Conservation (phyloP, 345 rosid genomes). For the Bruguiera sexangula region DNA sequence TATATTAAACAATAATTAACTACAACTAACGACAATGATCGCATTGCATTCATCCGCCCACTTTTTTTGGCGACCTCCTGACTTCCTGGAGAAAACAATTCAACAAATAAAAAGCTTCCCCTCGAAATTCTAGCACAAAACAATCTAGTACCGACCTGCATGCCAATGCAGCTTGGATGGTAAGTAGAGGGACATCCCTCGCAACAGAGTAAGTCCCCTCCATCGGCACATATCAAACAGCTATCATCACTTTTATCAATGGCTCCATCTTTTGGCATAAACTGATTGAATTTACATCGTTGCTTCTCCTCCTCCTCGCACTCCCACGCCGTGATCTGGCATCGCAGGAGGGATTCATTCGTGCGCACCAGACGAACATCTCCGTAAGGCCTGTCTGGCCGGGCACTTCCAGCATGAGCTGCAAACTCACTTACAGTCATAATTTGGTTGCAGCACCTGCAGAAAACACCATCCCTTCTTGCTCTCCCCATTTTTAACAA, state of each 20-base stretch:
- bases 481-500: neutral
- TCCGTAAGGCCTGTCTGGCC: constrained; percentile 1
- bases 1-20: neutral
- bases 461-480: constrained; percentile 14
- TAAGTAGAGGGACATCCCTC: neutral
- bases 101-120: neutral
- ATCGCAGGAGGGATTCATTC: neutral
- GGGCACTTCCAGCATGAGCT: constrained; percentile 11
- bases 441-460: constrained; percentile 16
- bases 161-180: neutral
- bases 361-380: neutral
- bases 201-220: neutral
- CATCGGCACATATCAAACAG: neutral
- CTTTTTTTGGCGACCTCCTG: no score
- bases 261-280: neutral
- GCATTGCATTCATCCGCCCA: no score
- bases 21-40: no score
- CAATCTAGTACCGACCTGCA: neutral
- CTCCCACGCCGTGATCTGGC: constrained; percentile 4
- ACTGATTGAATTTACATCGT: neutral
- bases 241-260: constrained; percentile 1
- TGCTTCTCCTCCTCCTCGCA: neutral
- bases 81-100: neutral
- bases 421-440: constrained; percentile 21
- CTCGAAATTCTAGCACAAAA: no score